These are phyloP conservation scores for Hysterium pulicare DNA, from an alignment of 2,329 filamentous ascomycete species.

Conservation along the genomic window DNA sequence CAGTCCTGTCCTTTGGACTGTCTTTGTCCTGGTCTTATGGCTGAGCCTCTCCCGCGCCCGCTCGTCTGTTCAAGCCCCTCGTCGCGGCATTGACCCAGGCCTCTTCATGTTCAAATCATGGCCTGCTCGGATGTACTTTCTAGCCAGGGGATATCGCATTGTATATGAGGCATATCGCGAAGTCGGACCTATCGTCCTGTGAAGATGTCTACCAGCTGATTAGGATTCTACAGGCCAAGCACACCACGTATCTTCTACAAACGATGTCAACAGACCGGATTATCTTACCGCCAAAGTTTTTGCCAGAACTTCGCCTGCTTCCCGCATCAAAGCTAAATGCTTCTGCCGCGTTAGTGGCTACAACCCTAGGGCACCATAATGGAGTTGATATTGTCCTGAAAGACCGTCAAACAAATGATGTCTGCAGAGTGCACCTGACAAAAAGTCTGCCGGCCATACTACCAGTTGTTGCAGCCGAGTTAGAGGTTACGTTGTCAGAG, in stretches of 20 bases:
- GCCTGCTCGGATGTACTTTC: conserved; percentile 8
- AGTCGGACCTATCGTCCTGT: background rate
- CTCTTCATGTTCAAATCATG: conserved; percentile 4
- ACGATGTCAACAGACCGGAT: conserved; percentile 1
- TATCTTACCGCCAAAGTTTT: conserved; percentile 6
- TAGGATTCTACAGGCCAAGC: no score
- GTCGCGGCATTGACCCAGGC: conserved; percentile 3
- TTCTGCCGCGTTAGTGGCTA: conserved; percentile 6
- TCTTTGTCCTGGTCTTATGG: no score
- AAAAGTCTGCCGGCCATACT: conserved; percentile 7
- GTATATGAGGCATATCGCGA: conserved; percentile 4
- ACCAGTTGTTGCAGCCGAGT: no score
- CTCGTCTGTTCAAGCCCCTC: no score
- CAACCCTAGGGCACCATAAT: conserved; percentile 6
- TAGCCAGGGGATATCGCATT: conserved; percentile 4
- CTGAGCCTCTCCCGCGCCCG: no score
- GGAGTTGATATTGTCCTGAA: conserved; percentile 10
- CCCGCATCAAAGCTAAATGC: conserved; percentile 5
- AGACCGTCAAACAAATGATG: conserved; percentile 7
- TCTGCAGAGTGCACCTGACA: conserved; percentile 4
- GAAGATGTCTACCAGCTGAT: background rate
- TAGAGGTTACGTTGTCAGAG: no score
- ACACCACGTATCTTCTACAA: conserved; percentile 5
- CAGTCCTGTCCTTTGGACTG: no score
- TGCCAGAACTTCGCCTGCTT: conserved; percentile 8